Percentiles rank a stretch among this genome's conserved stretches.
Conservation (phyloP, 345 rosid species). For the Rhodomyrtus tomentosa region DNA sequence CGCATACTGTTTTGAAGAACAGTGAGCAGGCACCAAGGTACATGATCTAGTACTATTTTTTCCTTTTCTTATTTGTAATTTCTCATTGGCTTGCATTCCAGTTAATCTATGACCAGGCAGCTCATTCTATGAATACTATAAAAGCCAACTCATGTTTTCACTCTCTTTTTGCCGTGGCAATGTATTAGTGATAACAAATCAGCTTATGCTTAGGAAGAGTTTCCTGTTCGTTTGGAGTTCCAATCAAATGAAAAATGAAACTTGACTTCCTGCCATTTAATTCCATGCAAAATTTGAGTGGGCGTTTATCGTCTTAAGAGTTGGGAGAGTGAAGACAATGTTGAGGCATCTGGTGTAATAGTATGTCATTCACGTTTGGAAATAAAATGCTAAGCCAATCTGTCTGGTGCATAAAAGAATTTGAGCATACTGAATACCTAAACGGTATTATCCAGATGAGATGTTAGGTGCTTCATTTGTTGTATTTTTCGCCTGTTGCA, state of each 20-base stretch:
- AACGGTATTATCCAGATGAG: neutral
- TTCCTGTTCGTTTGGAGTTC: neutral
- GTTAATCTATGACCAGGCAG: neutral
- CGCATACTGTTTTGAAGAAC: constrained; percentile 69
- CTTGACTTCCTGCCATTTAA: neutral
- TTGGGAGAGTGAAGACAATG: neutral
- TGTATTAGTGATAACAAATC: neutral
- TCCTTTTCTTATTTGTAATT: neutral
- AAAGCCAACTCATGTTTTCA: neutral
- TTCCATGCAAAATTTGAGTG: neutral
- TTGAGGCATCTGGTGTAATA: neutral
- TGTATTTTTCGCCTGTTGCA: constrained; percentile 6
- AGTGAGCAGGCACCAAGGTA: constrained; percentile 89
- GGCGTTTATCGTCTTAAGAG: neutral
- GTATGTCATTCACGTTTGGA: neutral
- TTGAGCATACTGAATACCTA: neutral
- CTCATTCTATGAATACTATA: neutral
- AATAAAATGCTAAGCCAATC: neutral
- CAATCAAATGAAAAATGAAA: neutral
- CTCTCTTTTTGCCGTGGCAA: neutral
- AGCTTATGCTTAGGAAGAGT: neutral
- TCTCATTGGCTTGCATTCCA: neutral
- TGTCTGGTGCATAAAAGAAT: neutral
- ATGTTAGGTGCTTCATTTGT: neutral
- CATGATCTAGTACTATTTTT: neutral